phyloP scores from a whole-genome alignment of 352 stramenopile species.

The Hyaloperonospora brassicae region DNA sequence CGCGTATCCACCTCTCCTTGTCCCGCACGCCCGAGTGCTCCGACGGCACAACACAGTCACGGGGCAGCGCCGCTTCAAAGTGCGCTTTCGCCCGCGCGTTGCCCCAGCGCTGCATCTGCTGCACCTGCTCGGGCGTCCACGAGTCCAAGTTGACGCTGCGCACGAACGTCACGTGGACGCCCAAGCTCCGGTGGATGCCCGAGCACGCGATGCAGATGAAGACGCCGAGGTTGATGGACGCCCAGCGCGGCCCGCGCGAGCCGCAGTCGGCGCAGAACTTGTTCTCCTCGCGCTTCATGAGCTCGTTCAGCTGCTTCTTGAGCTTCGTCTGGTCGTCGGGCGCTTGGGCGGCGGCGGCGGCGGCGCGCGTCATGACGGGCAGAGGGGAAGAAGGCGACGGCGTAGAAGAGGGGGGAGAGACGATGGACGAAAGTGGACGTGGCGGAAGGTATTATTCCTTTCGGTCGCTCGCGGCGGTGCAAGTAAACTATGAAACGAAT shows the following conservation, averaged over 20 bases:
- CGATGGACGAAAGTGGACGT: too few relatives aligned
- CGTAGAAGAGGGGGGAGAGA: too few relatives aligned
- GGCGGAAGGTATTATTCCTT: too few relatives aligned
- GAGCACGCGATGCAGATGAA: constrained; percentile 94
- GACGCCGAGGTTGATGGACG: constrained; percentile 89
- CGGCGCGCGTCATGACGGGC: too few relatives aligned
- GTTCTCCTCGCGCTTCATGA: constrained; percentile 88
- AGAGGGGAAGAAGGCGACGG: too few relatives aligned
- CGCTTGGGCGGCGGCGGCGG: constrained; percentile 15
- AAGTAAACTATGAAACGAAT: too few relatives aligned
- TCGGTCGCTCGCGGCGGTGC: too few relatives aligned
- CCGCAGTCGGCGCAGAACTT: constrained; percentile 88
- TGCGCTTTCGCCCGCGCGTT: constrained; percentile 86
- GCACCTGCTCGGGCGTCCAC: constrained; percentile 86
- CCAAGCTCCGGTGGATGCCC: constrained; percentile 89
- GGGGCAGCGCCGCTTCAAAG: constrained; percentile 80
- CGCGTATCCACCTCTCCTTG: constrained; percentile 86
- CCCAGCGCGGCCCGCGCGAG: constrained; percentile 86
- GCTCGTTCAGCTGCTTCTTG: constrained; percentile 82
- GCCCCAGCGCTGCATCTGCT: constrained; percentile 89
- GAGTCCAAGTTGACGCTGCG: constrained; percentile 90
- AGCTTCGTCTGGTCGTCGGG: constrained; percentile 81
- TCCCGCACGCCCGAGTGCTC: constrained; percentile 79
- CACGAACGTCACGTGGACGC: constrained; percentile 91
- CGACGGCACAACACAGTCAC: constrained; percentile 67